Conservation (phyloP, 345 rosid genomes). For the Crucihimalaya himalaica region DNA sequence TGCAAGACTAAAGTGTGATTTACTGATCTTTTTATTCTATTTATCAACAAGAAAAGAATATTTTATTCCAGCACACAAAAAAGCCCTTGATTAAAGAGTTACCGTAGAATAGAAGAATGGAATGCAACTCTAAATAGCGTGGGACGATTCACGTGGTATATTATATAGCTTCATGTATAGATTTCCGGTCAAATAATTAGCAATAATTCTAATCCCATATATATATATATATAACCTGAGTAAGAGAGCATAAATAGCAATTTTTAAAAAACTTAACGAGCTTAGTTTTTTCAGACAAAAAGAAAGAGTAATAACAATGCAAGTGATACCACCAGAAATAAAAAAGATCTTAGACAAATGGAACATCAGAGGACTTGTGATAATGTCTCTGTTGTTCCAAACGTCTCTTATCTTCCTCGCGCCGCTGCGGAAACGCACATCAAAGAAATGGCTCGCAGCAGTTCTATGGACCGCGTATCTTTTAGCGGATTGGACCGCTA, state of each 20-base stretch:
- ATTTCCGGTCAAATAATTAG: slow-evolving; percentile 6
- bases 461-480: slow-evolving; percentile 63
- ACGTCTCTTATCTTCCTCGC: slow-evolving; percentile 51
- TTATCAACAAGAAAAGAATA: slow-evolving; percentile 38
- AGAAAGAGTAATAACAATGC: slow-evolving; percentile 4
- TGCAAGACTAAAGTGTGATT: slow-evolving; percentile 3
- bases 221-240: background rate
- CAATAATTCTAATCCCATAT: background rate
- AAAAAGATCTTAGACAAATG: slow-evolving; percentile 51
- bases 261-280: slow-evolving; percentile 20
- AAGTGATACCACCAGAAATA: slow-evolving; percentile 39
- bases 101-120: slow-evolving; percentile 33
- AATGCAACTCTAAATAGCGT: slow-evolving; percentile 5
- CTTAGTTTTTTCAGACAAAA: background rate
- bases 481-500: slow-evolving; percentile 64
- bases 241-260: slow-evolving; percentile 6
- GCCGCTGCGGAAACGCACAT: slow-evolving; percentile 51
- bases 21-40: background rate
- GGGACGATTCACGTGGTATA: slow-evolving; percentile 9
- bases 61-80: slow-evolving; percentile 25
- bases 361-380: slow-evolving; percentile 60
- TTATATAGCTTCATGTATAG: slow-evolving; percentile 14
- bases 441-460: slow-evolving; percentile 34
- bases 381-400: slow-evolving; percentile 56
- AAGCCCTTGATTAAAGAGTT: slow-evolving; percentile 10